Evolutionary conservation across 257 asterid genomes (phyloP), one percentile per base, ranked within the genome.

Genomic region (Penstemon eatonii): DNA sequence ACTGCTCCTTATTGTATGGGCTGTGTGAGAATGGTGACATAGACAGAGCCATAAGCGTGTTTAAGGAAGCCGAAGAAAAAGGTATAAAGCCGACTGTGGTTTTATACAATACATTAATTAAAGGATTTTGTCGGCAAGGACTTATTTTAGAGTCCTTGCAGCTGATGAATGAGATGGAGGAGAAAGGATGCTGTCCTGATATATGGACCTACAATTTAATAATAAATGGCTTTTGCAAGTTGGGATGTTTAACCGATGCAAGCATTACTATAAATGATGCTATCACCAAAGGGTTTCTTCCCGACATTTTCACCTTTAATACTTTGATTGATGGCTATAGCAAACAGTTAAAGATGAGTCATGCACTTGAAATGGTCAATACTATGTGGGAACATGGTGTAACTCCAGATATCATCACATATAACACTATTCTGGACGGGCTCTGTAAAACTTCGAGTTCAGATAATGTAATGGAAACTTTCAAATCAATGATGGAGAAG

Each of bases 241-340:
- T 87, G 85, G 96, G 92, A 1, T 89, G 95, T 70, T 82, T 90
- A 73, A 59, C 78, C 37, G 95, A 90, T 75, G 97, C 96, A 62
- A 80, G 63, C 55, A 78, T 46, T 43, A 53, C 90, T 66, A 60
- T 89, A 76, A 78, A 91, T 71, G 85, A 80, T 78, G 97, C 90
- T 54, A 76, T 84, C 71, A 60, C 73, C 63, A 81, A 83, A 74
- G 99, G 96, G 69, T 50, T 82, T 59, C 66, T 80, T 76, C 96
- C 91, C 25, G 97, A 93, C 75, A 82, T 90, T 74, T 93, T 88
- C 81, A 87, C 96, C 59, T 91, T 93, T 76, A 93, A 93, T 76
- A 93, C 96, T 43, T 77, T 93, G 82, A 86, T 93, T 51, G 96
- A 86, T 76, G 97, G 99, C 40, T 87, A 84, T 72, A 88, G 92